Evolutionary conservation across 2,329 filamentous ascomycete genomes (phyloP).

Genomic region (Escovopsis weberi): DNA sequence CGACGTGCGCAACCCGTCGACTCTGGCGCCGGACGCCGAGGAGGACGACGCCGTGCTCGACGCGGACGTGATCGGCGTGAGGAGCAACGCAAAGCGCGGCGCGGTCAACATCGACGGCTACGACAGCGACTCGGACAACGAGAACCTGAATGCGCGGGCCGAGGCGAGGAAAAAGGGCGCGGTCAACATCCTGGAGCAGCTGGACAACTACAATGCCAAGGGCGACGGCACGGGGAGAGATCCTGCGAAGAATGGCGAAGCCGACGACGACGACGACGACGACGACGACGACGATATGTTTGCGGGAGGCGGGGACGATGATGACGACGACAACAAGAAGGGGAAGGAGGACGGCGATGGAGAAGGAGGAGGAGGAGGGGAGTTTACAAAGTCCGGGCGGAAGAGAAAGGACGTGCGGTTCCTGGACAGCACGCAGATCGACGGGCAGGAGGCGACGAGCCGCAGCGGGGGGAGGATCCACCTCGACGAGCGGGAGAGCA

Average conservation of each 20-base stretch:
- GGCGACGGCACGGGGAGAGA: conserved; percentile 20
- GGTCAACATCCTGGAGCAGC: conserved; percentile 35
- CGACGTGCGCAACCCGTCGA: conserved; percentile 87
- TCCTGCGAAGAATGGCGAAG: neutral
- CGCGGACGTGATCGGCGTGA: conserved; percentile 80
- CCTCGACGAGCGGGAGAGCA: conserved; percentile 40
- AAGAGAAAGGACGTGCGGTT: conserved; percentile 50
- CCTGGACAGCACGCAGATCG: conserved; percentile 47
- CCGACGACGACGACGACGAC: conserved; percentile 17
- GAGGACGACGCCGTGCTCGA: conserved; percentile 63
- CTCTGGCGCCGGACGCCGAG: conserved; percentile 66
- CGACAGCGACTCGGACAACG: conserved; percentile 84
- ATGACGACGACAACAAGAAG: conserved; percentile 14
- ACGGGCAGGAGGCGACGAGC: conserved; percentile 63
- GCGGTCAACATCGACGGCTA: conserved; percentile 96
- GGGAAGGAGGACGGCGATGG: conserved; percentile 16
- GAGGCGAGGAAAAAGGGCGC: conserved; percentile 39
- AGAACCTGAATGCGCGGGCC: conserved; percentile 68
- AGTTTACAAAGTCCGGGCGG: conserved; percentile 30
- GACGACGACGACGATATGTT: conserved; percentile 71
- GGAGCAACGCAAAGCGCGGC: conserved; percentile 69
- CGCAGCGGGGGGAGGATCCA: conserved; percentile 60
- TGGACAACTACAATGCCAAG: conserved; percentile 39
- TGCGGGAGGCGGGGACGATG: conserved; percentile 49
- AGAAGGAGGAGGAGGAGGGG: conserved; percentile 9